phyloP scores from a whole-genome alignment of 805 yeast species.

The Sporopachydermia lactativora region DNA sequence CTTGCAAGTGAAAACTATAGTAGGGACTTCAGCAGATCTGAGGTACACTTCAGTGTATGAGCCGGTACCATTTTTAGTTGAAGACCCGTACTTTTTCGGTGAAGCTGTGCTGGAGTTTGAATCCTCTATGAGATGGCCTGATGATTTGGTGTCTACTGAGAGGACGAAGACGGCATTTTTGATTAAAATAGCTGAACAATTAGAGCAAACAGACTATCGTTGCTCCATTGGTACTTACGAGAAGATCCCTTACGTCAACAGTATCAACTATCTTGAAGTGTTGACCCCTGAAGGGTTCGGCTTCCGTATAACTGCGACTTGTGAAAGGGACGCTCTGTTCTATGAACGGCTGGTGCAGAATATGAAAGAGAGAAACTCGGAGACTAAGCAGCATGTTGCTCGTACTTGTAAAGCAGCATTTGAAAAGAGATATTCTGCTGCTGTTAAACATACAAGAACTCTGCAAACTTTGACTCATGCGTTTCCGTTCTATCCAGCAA shows the following conservation, averaged over 20 bases:
- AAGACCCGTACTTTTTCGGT: conserved; percentile 67
- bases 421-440: conserved; percentile 42
- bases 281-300: conserved; percentile 86
- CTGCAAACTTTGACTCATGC: conserved; percentile 56
- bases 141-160: conserved; percentile 72
- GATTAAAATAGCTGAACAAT: conserved; percentile 43
- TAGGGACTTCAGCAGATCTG: conserved; percentile 61
- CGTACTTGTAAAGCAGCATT: conserved; percentile 17
- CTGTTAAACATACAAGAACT: conserved; percentile 71
- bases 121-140: conserved; percentile 90
- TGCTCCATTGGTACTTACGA: conserved; percentile 54
- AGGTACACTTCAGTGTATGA: conserved; percentile 62
- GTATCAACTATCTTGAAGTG: conserved; percentile 44
- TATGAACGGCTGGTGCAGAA: conserved; percentile 60
- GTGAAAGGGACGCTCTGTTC: conserved; percentile 72
- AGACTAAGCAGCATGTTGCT: conserved; percentile 41
- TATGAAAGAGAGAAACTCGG: conserved; percentile 43
- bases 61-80: conserved; percentile 71
- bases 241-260: conserved; percentile 47
- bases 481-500: conserved; percentile 60
- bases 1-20: conserved; percentile 50
- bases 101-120: conserved; percentile 81
- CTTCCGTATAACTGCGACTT: conserved; percentile 58
- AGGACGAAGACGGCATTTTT: conserved; percentile 84
- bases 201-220: conserved; percentile 32